These are phyloP conservation scores for Cryptococcus amylolentus DNA, from an alignment of 1,284 basidiomycete genomes.

Conservation along the genomic window DNA sequence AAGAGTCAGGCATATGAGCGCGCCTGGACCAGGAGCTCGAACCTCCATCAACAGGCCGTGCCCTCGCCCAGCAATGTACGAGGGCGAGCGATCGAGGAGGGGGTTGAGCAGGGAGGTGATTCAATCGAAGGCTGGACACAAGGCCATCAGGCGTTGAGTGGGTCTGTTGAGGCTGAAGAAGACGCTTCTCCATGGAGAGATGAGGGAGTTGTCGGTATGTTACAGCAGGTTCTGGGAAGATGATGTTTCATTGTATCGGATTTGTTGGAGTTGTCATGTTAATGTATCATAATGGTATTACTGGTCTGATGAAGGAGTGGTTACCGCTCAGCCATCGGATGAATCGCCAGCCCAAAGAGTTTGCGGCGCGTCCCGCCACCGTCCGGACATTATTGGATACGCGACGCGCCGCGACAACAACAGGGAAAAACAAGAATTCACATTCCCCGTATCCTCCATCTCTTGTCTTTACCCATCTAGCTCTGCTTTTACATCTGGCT, in stretches of 20 bases:
- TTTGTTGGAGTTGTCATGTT: too few species aligned
- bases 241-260: conserved; percentile 3
- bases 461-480: too few species aligned
- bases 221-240: conserved; percentile 45
- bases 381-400: too few species aligned
- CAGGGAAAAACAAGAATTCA: too few species aligned
- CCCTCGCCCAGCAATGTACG: neutral
- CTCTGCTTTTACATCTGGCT: too few species aligned
- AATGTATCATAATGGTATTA: too few species aligned
- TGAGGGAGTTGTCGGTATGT: conserved; percentile 39
- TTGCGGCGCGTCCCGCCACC: too few species aligned
- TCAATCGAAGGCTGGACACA: neutral
- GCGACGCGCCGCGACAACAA: too few species aligned
- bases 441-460: too few species aligned
- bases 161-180: conserved; percentile 15
- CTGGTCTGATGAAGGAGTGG: too few species aligned
- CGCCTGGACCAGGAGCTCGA: conserved; percentile 14
- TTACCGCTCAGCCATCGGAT: too few species aligned
- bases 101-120: conserved; percentile 10
- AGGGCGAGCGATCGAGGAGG: conserved; percentile 10
- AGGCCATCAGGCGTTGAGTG: neutral
- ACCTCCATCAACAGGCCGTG: neutral
- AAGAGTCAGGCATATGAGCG: conserved; percentile 9
- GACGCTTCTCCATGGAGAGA: conserved; percentile 30
- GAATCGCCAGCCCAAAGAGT: too few species aligned